These are phyloP conservation scores for Penicillium pancosmium DNA, from an alignment of 495 filamentous ascomycete genomes.

Conservation along the genomic window DNA sequence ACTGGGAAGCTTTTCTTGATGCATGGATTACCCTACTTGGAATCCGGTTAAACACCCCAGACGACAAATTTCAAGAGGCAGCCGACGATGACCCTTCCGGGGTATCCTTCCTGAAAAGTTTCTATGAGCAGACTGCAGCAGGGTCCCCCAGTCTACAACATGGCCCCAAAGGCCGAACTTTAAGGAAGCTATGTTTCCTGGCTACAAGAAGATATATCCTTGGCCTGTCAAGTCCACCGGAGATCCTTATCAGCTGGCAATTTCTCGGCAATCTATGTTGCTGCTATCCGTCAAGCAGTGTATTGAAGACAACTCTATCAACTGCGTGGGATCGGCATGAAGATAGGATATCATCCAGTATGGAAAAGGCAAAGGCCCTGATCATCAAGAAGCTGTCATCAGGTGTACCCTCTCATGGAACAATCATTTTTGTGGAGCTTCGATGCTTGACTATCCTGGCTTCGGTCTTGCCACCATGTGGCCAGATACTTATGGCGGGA, in stretches of 20 bases:
- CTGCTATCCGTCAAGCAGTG: conserved; percentile 42
- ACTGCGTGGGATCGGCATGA: conserved; percentile 41
- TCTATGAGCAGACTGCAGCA: conserved; percentile 53
- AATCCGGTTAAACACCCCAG: conserved; percentile 61
- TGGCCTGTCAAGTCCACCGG: conserved; percentile 23
- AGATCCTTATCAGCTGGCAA: conserved; percentile 39
- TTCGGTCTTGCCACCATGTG: conserved; percentile 37
- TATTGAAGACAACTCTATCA: conserved; percentile 48
- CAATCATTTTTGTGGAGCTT: conserved; percentile 36
- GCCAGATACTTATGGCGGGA: conserved; percentile 71
- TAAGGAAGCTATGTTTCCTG: conserved; percentile 66
- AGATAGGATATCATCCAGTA: conserved; percentile 36
- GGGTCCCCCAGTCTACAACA: conserved; percentile 41
- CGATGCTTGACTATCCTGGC: conserved; percentile 45
- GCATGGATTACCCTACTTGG: conserved; percentile 72
- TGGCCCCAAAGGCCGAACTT: conserved; percentile 50
- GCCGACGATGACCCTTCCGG: conserved; percentile 59
- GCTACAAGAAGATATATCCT: conserved; percentile 53
- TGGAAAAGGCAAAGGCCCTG: conserved; percentile 50
- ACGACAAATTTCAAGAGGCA: conserved; percentile 50
- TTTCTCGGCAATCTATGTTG: conserved; percentile 42
- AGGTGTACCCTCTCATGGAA: conserved; percentile 39
- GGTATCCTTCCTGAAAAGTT: conserved; percentile 62
- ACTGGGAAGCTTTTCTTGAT: conserved; percentile 79
- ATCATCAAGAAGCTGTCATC: conserved; percentile 51